phyloP scores from a whole-genome alignment of 495 filamentous ascomycete species.

The Bathelium albidoporum region DNA sequence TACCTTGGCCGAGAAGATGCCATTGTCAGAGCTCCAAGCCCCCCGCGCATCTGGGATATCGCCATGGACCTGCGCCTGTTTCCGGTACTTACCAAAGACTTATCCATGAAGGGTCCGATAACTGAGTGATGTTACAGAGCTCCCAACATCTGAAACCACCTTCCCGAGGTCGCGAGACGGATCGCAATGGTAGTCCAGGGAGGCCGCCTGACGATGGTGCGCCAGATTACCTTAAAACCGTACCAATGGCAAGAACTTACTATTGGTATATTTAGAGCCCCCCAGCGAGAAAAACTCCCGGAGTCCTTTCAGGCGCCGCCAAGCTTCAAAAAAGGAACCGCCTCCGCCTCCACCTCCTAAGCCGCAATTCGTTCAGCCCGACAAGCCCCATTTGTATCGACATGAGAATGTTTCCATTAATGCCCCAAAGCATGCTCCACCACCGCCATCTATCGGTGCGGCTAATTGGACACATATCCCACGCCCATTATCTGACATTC shows the following conservation, averaged over 20 bases:
- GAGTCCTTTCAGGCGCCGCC: neutral
- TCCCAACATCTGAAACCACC: neutral
- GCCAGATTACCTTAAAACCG: neutral
- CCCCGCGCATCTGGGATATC: neutral
- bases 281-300: neutral
- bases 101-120: neutral
- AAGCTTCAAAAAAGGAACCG: neutral
- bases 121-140: neutral
- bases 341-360: neutral
- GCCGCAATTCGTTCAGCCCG: neutral
- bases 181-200: slow-evolving; percentile 4
- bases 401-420: neutral
- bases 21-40: neutral
- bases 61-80: slow-evolving; percentile 3
- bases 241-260: neutral
- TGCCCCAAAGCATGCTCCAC: neutral
- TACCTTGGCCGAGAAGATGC: neutral
- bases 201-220: neutral
- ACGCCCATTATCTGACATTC: slow-evolving; percentile 35
- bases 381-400: neutral
- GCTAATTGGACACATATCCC: neutral
- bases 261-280: neutral
- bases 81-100: neutral
- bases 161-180: neutral
- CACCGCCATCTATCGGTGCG: neutral